Base-by-base conservation (phyloP, 306 rosid species). In the Coriaria nepalensis region DNA sequence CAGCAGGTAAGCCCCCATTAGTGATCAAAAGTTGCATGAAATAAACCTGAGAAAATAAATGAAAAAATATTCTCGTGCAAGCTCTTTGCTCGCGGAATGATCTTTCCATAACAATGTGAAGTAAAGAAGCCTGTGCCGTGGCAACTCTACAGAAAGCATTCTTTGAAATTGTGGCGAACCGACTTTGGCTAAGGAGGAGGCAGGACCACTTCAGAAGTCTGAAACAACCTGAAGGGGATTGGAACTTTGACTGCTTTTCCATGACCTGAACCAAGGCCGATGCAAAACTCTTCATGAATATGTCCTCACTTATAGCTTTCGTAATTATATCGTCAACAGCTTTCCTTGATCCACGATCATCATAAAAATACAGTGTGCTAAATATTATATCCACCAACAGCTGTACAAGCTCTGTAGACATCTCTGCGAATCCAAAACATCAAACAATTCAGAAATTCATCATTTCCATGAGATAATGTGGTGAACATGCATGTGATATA, bases 201-300 rank as follows among this genome's bases (percentile, higher is more conserved):
- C 87, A 75, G 7, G 98, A 85, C 98, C 98, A 90, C 43, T 73
- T 68, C 49, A 85, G 84, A 66, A 90, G 92, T 40, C 87, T 77
- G 47, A 66, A 68, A 68, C 98, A 61, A 5, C 95, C 94, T 4
- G 77, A 79, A 47, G 64, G 68, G 14, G 95, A 78, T 57, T 77
- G 92, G 41, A 61, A 62, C 76, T 72, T 90, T 3, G 43, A 47
- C 59, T 85, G 93, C 72, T 72, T 90, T 44, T 90, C 98, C 95
- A 85, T 81, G 51, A 45, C 67, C 87, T 75, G 94, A 70, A 90
- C 92, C 59, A 90, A 78, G 20, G 73, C 78, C 39, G 82, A 92
- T 5, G 98, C 98, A 49, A 90, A 90, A 59, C 70, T 77, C 67
- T 85, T 90, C 98, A 90, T 79, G 77, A 90, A 85, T 50, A 74